Evolutionary conservation across 208 protist species (phyloP), one percentile per base, ranked within the genome.

Genomic region (Blastocrithidia nonstop): DNA sequence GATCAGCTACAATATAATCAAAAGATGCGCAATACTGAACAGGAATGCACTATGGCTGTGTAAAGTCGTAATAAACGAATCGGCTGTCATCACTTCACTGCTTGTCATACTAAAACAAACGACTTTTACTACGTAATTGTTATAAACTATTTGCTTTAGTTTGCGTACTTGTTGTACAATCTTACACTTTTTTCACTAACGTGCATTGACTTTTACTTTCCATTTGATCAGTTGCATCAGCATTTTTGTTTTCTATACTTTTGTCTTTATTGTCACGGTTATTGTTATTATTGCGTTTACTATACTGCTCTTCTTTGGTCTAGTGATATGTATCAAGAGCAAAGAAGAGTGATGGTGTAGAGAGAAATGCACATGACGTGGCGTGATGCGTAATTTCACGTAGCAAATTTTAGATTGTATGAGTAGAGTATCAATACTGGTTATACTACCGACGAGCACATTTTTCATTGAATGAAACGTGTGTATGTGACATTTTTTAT

Each of bases 381-480:
- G 65, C 68, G 54, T 83, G 69, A 40, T 82, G 65, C 7, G 33
- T 26, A 20, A 93, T 65, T 56, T 94, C 90, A 0, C 51, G 50
- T 11, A 86, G 21, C 2, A 96, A 26, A 0, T 62, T 38, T 7
- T 64, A 17, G 43, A 95, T 88, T 7, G 87, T 94, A 26, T 56
- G 23, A n/a, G 44, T 20, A n/a, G 76, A 90, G 66, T 95, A 96
- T 88, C 90, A 96, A 57, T 96, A 96, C 57, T 96, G 90, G 50
- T 96, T 96, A 36, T 82, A 62, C 50, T 91, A 69, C 1, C 53
- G 45, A 29, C 93, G 86, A 22, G 20, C 43, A n/a, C 46, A 48
- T 0, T 43, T 27, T 3, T 40, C 33, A n/a, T 66, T 32, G 39
- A n/a, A 16, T 28, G 51, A 21, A 31, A 9, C 15, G 38, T 35